Conservation (phyloP, 495 filamentous ascomycete species). For the Aspergillus ellipticus region DNA sequence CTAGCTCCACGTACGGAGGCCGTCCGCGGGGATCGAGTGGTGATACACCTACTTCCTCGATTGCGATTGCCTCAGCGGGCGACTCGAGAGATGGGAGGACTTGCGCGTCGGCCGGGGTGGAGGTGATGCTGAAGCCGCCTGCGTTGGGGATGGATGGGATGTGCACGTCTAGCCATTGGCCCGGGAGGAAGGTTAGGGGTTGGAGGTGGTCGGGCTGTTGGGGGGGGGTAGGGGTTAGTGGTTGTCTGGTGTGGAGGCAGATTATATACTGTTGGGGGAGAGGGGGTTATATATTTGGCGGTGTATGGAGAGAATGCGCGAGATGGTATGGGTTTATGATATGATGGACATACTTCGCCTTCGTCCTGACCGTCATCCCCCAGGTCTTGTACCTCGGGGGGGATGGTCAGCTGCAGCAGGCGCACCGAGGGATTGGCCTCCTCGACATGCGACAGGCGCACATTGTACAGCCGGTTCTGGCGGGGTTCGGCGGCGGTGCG, state of each 20-base stretch:
- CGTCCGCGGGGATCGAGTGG: conserved; percentile 24
- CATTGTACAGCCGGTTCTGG: conserved; percentile 51
- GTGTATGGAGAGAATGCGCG: background rate
- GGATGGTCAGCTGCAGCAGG: conserved; percentile 44
- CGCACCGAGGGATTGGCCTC: conserved; percentile 47
- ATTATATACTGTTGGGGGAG: too few relatives aligned
- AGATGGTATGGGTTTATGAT: background rate
- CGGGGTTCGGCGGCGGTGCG: conserved; percentile 72
- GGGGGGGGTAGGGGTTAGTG: background rate
- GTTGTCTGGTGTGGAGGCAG: too few relatives aligned
- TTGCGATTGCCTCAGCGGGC: conserved; percentile 14
- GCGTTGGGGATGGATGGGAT: conserved; percentile 62
- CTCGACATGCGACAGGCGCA: conserved; percentile 45
- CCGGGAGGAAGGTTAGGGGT: conserved; percentile 61
- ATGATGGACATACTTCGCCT: conserved; percentile 14
- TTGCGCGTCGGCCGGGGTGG: conserved; percentile 52
- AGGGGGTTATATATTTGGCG: too few relatives aligned
- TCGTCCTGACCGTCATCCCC: conserved; percentile 10
- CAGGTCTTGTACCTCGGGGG: conserved; percentile 17
- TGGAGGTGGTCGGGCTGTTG: conserved; percentile 32
- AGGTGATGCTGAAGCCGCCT: conserved; percentile 87
- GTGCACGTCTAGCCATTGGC: conserved; percentile 89
- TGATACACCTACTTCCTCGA: conserved; percentile 17
- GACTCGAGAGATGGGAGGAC: conserved; percentile 27
- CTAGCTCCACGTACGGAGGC: conserved; percentile 63